These are phyloP conservation scores for Hypoxylon sp. DNA, from an alignment of 2,329 filamentous ascomycete species.

Conservation along the genomic window DNA sequence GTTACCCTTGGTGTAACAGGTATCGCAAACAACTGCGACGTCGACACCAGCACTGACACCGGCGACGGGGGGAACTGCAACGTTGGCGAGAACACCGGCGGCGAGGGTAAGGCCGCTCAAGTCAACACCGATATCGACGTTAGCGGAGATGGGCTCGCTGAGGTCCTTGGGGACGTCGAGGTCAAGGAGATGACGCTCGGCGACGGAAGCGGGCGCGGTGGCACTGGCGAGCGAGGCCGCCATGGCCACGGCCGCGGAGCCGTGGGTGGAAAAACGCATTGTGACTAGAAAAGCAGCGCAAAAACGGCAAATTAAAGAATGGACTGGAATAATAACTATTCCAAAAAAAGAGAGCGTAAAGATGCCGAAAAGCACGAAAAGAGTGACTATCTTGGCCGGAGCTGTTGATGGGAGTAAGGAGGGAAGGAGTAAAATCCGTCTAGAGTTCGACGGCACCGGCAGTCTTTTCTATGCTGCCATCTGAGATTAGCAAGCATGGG, in stretches of 20 bases:
- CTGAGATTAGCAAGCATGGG: conserved; percentile 30
- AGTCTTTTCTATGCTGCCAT: conserved; percentile 40
- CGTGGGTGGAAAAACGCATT: conserved; percentile 46
- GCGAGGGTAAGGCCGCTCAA: conserved; percentile 41
- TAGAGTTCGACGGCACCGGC: conserved; percentile 27
- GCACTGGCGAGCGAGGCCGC: conserved; percentile 44
- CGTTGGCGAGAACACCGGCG: conserved; percentile 40
- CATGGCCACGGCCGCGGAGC: conserved; percentile 45
- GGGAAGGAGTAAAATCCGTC: conserved; percentile 16
- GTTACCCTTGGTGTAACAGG: conserved; percentile 60
- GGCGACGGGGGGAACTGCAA: conserved; percentile 53
- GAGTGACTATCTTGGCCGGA: conserved; percentile 42
- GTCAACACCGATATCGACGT: conserved; percentile 39
- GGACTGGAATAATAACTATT: conserved; percentile 45
- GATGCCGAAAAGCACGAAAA: conserved; percentile 42
- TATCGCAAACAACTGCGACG: conserved; percentile 53
- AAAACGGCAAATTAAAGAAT: conserved; percentile 42
- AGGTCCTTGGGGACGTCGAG: conserved; percentile 33
- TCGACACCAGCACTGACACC: conserved; percentile 40
- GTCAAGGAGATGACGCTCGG: conserved; percentile 31
- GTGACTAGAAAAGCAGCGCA: conserved; percentile 27
- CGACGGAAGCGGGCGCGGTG: conserved; percentile 29
- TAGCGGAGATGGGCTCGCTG: conserved; percentile 37
- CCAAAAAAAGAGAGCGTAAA: conserved; percentile 39
- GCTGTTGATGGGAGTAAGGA: conserved; percentile 38